Evolutionary conservation across 2,329 filamentous ascomycete genomes (phyloP), one percentile per base, ranked within the genome.

Genomic region (Epichloe gansuensis): DNA sequence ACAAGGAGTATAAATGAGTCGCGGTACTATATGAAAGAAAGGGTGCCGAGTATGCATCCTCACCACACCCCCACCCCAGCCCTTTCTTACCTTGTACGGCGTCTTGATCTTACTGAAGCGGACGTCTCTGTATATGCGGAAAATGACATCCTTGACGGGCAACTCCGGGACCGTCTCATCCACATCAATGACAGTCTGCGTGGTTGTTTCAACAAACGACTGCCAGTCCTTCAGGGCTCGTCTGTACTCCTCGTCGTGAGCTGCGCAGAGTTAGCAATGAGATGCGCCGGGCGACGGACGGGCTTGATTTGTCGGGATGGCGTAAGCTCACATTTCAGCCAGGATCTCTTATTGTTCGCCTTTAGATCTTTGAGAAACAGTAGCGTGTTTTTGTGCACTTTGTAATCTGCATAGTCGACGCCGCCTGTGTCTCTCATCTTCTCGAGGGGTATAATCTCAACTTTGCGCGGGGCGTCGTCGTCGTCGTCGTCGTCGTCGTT

Each of bases 121-220:
- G 44, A 93, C 78, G 61, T 95, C 90, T 60, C 90, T 77, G 68
- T 95, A 89, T 54, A 95, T 93, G 55, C 90, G 83, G 65, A 91
- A 95, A 47, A 89, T 82, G 59, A 95, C 73, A 63, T 95, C 90
- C 67, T 94, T 93, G 51, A 85, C 74, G 1, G 91, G 91, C 23
- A 95, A 72, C 60, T 95, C 89, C 1, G 91, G 91, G 43, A 95
- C 81, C 1, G 89, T 94, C 52, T 85, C 81, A 64, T 96, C 91
- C 41, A 77, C 75, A 54, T 84, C 81, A 21, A 79, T 78, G 51
- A 95, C 75, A 56, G 81, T 84, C 55, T 84, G 75, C 1, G 85
- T 87, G 41, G 93, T 73, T 9, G 74, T 74, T 59, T 87, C 84
- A 38, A 93, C 80, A 62, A 91, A 95, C 2, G 81, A 79, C 47